Evolutionary conservation across 768 basidiomycete species (phyloP), one percentile per base, ranked within the genome.

Genomic region (Hemileccinum rubropunctum): DNA sequence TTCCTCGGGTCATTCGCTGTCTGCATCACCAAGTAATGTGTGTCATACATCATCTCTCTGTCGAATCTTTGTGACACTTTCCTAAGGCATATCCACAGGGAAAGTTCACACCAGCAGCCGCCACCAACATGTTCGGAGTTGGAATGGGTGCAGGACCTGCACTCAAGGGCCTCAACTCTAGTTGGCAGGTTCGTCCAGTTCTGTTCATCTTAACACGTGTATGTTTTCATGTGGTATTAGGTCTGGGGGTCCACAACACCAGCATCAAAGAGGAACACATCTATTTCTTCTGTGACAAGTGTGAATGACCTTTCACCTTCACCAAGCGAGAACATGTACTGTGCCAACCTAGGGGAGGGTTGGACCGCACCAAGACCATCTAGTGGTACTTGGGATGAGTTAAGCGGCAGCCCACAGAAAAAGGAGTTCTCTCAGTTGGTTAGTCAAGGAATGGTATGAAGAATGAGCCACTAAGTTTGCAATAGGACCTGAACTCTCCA

Each of bases 331-430:
- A 54, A 71, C 36, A 64, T 63, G 46, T 82, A 76, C 54, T 79
- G 78, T 42, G 58, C 74, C 18, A 74, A 69, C 50, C 60, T 78
- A 17, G 68, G 64, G 6, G 83, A 84, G 42, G 69, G 70, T 28
- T 84, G 83, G 82, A 68, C 69, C n/a, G 50, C 67, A 17, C 67
- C 78, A 4, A 72, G 83, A 40, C 68, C 80, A 23, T 66, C 75
- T 13, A 79, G 77, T 53, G 80, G 76, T 27, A 71, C 76, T 18
- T 86, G 84, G 83, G 85, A 83, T 48, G 84, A 84, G 50, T 54
- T 71, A 44, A 70, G 58, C 45, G 75, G 66, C 48, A 77, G 71
- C 50, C 76, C 78, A 13, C 70, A 76, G 62, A 78, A 75, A 44
- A 42, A n/a, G n/a, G n/a, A n/a, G n/a, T n/a, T n/a, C n/a, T n/a